Percentiles rank a stretch among this genome's conserved stretches.
Conservation (phyloP, 768 basidiomycete species). For the Mycena belliarum region DNA sequence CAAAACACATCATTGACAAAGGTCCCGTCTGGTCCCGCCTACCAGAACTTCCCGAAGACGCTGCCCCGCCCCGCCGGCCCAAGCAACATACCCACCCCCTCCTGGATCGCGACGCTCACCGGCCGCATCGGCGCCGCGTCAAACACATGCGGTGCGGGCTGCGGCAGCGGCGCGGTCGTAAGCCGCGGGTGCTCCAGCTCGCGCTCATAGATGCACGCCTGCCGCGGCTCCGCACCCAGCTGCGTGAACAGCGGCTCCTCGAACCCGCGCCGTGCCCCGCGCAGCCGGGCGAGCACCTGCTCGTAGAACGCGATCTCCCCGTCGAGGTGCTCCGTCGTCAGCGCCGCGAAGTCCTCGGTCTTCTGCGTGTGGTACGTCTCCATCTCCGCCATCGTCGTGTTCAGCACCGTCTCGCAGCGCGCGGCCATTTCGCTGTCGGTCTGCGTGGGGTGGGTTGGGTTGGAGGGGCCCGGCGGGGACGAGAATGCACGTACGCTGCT, state of each 20-base stretch:
- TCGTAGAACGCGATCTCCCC: slow-evolving; percentile 78
- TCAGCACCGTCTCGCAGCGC: slow-evolving; percentile 85
- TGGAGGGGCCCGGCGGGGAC: background rate
- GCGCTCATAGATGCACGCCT: slow-evolving; percentile 75
- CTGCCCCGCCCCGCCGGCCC: slow-evolving; percentile 47
- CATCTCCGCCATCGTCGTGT: slow-evolving; percentile 88
- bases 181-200: slow-evolving; percentile 61
- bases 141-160: slow-evolving; percentile 79
- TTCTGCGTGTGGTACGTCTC: slow-evolving; percentile 78
- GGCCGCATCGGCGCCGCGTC: slow-evolving; percentile 74
- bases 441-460: slow-evolving; percentile 36
- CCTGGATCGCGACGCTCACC: slow-evolving; percentile 73
- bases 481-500: slow-evolving; percentile 20
- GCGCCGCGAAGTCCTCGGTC: slow-evolving; percentile 59
- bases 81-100: slow-evolving; percentile 66
- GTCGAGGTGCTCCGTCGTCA: slow-evolving; percentile 71
- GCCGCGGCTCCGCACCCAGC: slow-evolving; percentile 51
- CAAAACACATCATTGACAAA: too few species aligned
- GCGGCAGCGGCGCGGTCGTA: slow-evolving; percentile 51
- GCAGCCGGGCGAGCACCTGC: slow-evolving; percentile 61
- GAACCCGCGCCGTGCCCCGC: slow-evolving; percentile 55
- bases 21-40: background rate
- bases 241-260: slow-evolving; percentile 49
- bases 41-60: slow-evolving; percentile 69
- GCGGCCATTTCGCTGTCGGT: slow-evolving; percentile 64